These are phyloP conservation scores for Alnus glutinosa DNA, from an alignment of 306 rosid species.

Conservation along the genomic window DNA sequence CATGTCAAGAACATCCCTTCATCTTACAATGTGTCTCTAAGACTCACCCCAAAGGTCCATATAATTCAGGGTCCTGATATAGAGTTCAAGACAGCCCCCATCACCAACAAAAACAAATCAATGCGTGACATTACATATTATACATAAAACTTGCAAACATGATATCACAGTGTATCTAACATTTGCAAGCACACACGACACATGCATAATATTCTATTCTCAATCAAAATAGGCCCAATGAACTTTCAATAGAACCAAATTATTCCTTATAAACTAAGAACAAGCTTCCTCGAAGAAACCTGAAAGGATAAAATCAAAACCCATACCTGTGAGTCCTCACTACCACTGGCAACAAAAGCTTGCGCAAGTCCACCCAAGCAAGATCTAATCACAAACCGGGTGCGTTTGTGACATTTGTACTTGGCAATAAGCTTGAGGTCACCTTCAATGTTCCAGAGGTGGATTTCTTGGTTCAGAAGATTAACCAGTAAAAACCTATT, in stretches of 20 bases:
- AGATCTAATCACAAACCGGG: slow-evolving; percentile 83
- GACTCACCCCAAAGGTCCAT: neutral
- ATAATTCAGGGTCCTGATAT: neutral
- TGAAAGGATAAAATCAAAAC: slow-evolving; percentile 22
- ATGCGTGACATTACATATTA: neutral
- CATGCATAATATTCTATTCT: neutral
- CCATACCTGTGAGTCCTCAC: slow-evolving; percentile 98
- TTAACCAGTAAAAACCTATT: slow-evolving; percentile 71
- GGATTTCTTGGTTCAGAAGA: slow-evolving; percentile 93
- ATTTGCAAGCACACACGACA: neutral
- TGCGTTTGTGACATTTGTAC: slow-evolving; percentile 79
- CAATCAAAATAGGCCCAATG: neutral
- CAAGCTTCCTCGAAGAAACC: neutral
- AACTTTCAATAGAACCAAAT: neutral
- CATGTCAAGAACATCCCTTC: too few species aligned
- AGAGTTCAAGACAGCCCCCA: too few species aligned
- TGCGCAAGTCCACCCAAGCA: slow-evolving; percentile 93
- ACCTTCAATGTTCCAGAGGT: slow-evolving; percentile 88
- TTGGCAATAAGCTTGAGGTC: slow-evolving; percentile 62
- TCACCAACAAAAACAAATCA: too few species aligned
- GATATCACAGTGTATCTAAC: neutral
- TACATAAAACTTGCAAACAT: neutral
- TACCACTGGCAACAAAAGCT: slow-evolving; percentile 94
- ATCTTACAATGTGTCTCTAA: neutral
- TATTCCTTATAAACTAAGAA: neutral